Conservation (phyloP, 495 filamentous ascomycete species). For the Annulohypoxylon bovei region DNA sequence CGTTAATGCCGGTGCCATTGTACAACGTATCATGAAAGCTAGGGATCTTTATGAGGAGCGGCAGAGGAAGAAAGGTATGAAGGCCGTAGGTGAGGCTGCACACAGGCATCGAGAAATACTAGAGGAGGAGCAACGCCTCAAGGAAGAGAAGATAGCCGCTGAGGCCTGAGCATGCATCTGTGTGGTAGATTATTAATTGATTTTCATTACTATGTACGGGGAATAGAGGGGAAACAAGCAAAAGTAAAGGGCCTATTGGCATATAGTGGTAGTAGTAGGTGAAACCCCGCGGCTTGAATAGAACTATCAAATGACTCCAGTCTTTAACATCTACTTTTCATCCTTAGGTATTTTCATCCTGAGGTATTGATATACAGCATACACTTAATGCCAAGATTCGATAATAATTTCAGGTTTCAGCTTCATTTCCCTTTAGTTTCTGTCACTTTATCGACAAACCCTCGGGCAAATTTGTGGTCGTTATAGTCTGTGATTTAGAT, state of each 20-base stretch:
- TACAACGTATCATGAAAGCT: constrained; percentile 85
- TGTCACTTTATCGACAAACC: background rate
- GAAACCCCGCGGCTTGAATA: background rate
- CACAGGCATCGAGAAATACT: constrained; percentile 62
- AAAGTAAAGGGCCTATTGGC: background rate
- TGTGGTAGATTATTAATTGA: background rate
- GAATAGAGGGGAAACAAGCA: background rate
- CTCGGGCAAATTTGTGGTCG: background rate
- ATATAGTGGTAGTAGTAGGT: background rate
- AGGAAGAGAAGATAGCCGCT: constrained; percentile 45
- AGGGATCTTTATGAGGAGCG: constrained; percentile 87
- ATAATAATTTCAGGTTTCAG: background rate
- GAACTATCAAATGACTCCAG: background rate
- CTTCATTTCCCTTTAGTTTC: background rate
- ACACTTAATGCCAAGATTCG: no score
- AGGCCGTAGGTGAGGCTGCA: constrained; percentile 76
- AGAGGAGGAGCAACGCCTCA: constrained; percentile 60
- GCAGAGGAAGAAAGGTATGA: constrained; percentile 87
- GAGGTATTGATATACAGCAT: background rate
- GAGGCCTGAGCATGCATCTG: background rate
- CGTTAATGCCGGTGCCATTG: constrained; percentile 93
- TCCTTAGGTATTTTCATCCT: no score
- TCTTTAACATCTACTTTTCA: background rate
- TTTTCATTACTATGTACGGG: background rate
- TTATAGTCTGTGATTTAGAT: background rate